phyloP scores from a whole-genome alignment of 2,329 filamentous ascomycete species.

The Sporothrix humicola region DNA sequence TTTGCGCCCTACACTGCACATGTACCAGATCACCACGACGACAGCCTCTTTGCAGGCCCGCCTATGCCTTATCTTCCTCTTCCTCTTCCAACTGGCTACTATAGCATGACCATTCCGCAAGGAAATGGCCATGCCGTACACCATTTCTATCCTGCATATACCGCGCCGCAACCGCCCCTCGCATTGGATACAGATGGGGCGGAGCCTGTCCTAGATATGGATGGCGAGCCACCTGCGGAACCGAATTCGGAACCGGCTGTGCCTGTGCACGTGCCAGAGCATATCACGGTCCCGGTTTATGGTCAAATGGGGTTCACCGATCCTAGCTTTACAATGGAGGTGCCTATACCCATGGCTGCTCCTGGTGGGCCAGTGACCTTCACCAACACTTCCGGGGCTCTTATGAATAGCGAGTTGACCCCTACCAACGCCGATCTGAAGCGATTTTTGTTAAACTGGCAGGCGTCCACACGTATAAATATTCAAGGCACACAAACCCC shows the following conservation, averaged over 20 bases:
- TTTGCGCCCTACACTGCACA: not conserved
- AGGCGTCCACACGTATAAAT: not conserved
- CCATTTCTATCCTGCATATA: not conserved
- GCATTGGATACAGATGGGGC: not conserved
- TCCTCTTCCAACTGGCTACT: not conserved
- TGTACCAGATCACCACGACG: not conserved
- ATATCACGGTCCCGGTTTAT: not conserved
- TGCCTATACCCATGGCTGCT: not conserved
- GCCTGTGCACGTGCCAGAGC: not conserved
- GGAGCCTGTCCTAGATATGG: not conserved
- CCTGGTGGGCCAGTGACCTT: not conserved
- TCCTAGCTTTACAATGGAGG: not conserved
- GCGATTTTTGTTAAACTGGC: slow-evolving; percentile 17
- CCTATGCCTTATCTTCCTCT: not conserved
- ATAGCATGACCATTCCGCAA: slow-evolving; percentile 3
- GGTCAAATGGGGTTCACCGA: not conserved
- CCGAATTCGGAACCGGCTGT: not conserved
- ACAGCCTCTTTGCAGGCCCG: not conserved
- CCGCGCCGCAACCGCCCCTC: not conserved
- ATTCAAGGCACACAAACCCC: not conserved
- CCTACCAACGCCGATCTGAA: slow-evolving; percentile 20
- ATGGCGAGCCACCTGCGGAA: not conserved
- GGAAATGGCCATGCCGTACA: slow-evolving; percentile 7
- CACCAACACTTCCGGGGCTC: slow-evolving; percentile 6
- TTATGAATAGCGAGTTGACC: slow-evolving; percentile 2